Conservation (phyloP, 176 grass and related monocot genomes). For the Bonia amplexicaulis region DNA sequence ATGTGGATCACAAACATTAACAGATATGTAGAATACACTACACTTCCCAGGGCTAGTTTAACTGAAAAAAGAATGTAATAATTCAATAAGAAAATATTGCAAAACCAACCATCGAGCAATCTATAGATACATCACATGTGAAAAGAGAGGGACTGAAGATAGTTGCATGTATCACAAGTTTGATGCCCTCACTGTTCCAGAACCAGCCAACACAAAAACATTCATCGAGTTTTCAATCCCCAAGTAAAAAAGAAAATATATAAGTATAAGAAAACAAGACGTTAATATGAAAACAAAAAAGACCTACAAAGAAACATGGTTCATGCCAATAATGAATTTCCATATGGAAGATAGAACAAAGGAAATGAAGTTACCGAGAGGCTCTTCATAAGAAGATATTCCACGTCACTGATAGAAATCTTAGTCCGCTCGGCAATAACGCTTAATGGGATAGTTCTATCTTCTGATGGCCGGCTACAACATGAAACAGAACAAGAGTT, state of each 20-base stretch:
- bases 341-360: not conserved
- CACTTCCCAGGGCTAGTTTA: not conserved
- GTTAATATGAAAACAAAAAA: not conserved
- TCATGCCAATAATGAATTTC: not conserved
- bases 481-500: not conserved
- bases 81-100: not conserved
- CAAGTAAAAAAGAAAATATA: not conserved
- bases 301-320: not conserved
- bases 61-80: not conserved
- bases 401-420: conserved; percentile 73
- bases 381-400: conserved; percentile 95
- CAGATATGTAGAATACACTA: not conserved
- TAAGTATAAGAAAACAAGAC: not conserved
- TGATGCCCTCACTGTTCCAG: not conserved
- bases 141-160: not conserved
- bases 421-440: conserved; percentile 72
- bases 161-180: not conserved
- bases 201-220: not conserved
- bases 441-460: conserved; percentile 78
- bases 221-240: not conserved
- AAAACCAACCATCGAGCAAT: not conserved
- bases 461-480: conserved; percentile 72
- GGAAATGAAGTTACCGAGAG: conserved; percentile 70
- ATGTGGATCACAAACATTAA: not conserved
- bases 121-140: not conserved